These are phyloP conservation scores for Coemansia sp. DNA, from an alignment of 192 early-diverging fungal genomes.

Conservation along the genomic window DNA sequence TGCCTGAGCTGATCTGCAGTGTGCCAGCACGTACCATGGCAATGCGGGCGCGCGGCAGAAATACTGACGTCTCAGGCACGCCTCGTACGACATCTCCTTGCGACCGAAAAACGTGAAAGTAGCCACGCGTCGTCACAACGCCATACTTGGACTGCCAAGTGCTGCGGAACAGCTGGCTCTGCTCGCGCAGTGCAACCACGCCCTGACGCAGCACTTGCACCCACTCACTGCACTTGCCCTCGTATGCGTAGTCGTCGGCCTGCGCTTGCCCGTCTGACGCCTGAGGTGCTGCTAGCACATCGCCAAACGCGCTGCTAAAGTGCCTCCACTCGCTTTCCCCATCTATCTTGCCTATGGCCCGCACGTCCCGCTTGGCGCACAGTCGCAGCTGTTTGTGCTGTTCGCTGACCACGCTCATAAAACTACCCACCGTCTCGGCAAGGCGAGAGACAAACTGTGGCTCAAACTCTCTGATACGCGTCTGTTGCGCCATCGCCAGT, in stretches of 20 bases:
- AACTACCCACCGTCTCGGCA: slow-evolving; percentile 7
- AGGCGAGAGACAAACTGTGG: slow-evolving; percentile 30
- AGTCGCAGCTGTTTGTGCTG: slow-evolving; percentile 33
- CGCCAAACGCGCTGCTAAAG: slow-evolving; percentile 14
- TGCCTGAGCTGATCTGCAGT: slow-evolving; percentile 44
- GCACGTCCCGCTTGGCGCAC: slow-evolving; percentile 23
- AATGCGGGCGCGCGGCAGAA: slow-evolving; percentile 40
- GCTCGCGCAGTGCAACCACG: slow-evolving; percentile 47
- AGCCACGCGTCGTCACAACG: slow-evolving; percentile 48
- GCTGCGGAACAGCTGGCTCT: slow-evolving; percentile 49
- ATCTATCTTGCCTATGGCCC: slow-evolving; percentile 23
- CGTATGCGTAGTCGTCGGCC: slow-evolving; percentile 19
- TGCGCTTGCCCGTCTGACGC: slow-evolving; percentile 9
- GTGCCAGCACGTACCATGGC: slow-evolving; percentile 18
- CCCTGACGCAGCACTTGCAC: slow-evolving; percentile 48
- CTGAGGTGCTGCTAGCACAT: slow-evolving; percentile 20
- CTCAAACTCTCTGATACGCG: slow-evolving; percentile 31
- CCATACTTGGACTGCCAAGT: slow-evolving; percentile 55
- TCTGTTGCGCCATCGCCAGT: slow-evolving; percentile 21
- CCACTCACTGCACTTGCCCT: slow-evolving; percentile 31
- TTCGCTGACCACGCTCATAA: slow-evolving; percentile 22
- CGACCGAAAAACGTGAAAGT: slow-evolving; percentile 54
- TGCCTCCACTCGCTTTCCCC: slow-evolving; percentile 33
- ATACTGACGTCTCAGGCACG: slow-evolving; percentile 49
- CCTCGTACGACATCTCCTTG: slow-evolving; percentile 51